Conservation (phyloP, 2,329 filamentous ascomycete genomes). For the Botrytis medusae region DNA sequence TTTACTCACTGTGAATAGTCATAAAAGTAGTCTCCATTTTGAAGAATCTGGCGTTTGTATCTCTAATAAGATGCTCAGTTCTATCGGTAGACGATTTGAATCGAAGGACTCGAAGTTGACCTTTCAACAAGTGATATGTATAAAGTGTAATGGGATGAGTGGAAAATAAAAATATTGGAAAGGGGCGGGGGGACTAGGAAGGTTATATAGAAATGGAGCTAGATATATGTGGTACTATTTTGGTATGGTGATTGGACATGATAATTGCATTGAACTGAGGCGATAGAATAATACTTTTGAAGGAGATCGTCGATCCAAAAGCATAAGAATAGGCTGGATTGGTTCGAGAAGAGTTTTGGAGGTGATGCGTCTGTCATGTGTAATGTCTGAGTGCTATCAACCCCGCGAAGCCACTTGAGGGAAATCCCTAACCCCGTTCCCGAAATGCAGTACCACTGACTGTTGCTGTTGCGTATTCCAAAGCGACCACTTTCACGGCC, state of each 20-base stretch:
- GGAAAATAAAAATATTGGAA: background rate
- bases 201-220: constrained; percentile 6
- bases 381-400: background rate
- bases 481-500: background rate
- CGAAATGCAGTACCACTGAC: constrained; percentile 1
- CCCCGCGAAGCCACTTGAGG: constrained; percentile 1
- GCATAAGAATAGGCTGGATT: background rate
- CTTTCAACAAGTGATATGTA: background rate
- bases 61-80: constrained; percentile 42
- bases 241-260: background rate
- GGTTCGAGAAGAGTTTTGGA: background rate
- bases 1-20: constrained; percentile 76
- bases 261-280: background rate
- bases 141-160: background rate
- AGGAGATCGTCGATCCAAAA: constrained; percentile 4
- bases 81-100: constrained; percentile 26
- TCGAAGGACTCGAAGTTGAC: background rate
- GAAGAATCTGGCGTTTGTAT: constrained; percentile 40
- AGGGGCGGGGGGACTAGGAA: too few species aligned
- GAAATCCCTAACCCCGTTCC: background rate
- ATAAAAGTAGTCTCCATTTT: constrained; percentile 85
- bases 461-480: background rate
- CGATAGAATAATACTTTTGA: background rate
- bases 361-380: background rate
- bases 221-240: background rate